Conservation (phyloP, 805 yeast genomes). For the Pichia ethanolica region DNA sequence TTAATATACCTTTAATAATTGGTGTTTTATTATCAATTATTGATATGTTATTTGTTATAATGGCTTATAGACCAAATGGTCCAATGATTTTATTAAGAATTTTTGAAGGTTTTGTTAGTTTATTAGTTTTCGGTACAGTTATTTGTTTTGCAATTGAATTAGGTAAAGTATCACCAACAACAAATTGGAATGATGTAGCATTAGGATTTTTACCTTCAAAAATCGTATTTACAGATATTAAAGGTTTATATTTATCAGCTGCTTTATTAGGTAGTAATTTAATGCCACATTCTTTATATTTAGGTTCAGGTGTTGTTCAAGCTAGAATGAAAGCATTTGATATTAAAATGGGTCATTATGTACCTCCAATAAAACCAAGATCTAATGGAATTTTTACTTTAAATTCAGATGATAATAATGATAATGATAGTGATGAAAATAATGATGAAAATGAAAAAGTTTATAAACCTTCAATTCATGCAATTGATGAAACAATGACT, state of each 20-base stretch:
- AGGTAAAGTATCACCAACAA: slow-evolving; percentile 52
- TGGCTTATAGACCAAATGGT: slow-evolving; percentile 84
- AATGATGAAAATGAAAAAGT: slow-evolving; percentile 23
- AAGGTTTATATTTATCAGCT: slow-evolving; percentile 71
- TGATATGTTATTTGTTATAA: slow-evolving; percentile 77
- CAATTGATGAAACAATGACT: slow-evolving; percentile 71
- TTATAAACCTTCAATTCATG: slow-evolving; percentile 70
- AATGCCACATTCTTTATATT: slow-evolving; percentile 87
- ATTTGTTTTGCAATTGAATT: slow-evolving; percentile 78
- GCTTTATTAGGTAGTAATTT: slow-evolving; percentile 92
- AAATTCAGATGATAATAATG: slow-evolving; percentile 22
- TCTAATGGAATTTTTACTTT: slow-evolving; percentile 11
- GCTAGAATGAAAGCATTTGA: slow-evolving; percentile 78
- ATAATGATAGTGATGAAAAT: slow-evolving; percentile 26
- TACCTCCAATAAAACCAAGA: slow-evolving; percentile 25
- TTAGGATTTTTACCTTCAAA: slow-evolving; percentile 57
- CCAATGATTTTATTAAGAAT: slow-evolving; percentile 69
- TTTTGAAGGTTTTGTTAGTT: slow-evolving; percentile 76
- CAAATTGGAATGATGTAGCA: slow-evolving; percentile 51
- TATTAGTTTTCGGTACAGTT: slow-evolving; percentile 74
- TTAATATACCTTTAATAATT: slow-evolving; percentile 67
- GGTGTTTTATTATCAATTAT: slow-evolving; percentile 83
- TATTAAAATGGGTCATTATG: slow-evolving; percentile 53
- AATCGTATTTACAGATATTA: slow-evolving; percentile 40
- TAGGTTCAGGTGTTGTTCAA: slow-evolving; percentile 86